These are phyloP conservation scores for Metarhizium rileyi DNA, from an alignment of 2,329 filamentous ascomycete genomes.

Conservation along the genomic window DNA sequence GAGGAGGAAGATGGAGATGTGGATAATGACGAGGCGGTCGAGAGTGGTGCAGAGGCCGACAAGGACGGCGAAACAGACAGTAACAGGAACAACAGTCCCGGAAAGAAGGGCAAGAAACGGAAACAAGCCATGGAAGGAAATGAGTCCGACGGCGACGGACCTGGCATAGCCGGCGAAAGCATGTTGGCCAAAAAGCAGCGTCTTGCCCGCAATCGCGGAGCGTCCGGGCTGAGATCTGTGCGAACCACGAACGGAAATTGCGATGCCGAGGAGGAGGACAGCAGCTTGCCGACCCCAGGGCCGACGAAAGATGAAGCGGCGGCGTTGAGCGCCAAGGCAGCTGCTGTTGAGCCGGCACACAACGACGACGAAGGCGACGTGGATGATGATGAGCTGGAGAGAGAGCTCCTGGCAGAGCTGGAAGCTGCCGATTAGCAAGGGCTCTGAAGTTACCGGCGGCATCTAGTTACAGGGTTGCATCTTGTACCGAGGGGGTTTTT, in stretches of 20 bases:
- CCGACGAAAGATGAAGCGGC: slow-evolving; percentile 24
- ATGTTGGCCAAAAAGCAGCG: slow-evolving; percentile 42
- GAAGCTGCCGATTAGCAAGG: slow-evolving; percentile 28
- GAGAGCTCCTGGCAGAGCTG: slow-evolving; percentile 52
- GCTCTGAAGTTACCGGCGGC: no score
- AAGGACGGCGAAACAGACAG: slow-evolving; percentile 22
- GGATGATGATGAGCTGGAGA: slow-evolving; percentile 50
- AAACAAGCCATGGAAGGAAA: slow-evolving; percentile 21
- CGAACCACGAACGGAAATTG: slow-evolving; percentile 29
- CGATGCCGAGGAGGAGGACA: slow-evolving; percentile 23
- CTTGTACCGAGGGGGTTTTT: no score
- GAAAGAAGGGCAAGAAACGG: slow-evolving; percentile 22
- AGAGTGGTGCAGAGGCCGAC: slow-evolving; percentile 16
- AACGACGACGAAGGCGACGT: slow-evolving; percentile 30
- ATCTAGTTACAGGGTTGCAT: no score
- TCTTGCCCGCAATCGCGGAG: slow-evolving; percentile 33
- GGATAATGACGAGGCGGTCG: slow-evolving; percentile 2
- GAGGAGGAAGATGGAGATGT: slow-evolving; percentile 7
- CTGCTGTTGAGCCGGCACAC: slow-evolving; percentile 13
- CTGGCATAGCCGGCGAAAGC: slow-evolving; percentile 24
- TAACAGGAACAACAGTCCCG: slow-evolving; percentile 16
- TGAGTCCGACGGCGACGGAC: slow-evolving; percentile 23
- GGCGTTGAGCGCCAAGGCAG: slow-evolving; percentile 18
- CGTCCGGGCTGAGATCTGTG: slow-evolving; percentile 36
- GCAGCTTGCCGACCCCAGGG: slow-evolving; percentile 30